phyloP scores from a whole-genome alignment of 1,284 basidiomycete species.

The Trichosporon ovoides region DNA sequence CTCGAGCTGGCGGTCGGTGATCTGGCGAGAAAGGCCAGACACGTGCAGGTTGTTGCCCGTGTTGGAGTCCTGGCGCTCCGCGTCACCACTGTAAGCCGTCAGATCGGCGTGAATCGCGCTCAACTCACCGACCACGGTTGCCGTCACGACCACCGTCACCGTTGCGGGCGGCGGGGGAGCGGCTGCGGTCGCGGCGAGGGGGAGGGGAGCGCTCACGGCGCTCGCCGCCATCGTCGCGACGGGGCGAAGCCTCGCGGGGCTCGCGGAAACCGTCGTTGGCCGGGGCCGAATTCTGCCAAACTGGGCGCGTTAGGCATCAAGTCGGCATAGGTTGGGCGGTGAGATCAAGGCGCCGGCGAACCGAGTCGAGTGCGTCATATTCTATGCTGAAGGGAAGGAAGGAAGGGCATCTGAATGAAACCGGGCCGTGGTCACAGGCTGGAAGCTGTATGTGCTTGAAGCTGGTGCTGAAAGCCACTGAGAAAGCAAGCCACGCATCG shows the following conservation, averaged over 20 bases:
- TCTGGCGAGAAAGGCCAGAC: constrained; percentile 71
- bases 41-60: constrained; percentile 97
- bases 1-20: constrained; percentile 82
- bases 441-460: background rate
- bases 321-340: constrained; percentile 12
- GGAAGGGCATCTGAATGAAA: background rate
- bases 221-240: constrained; percentile 20
- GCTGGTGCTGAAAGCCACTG: background rate
- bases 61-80: constrained; percentile 56
- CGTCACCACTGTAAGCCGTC: constrained; percentile 27
- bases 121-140: constrained; percentile 23
- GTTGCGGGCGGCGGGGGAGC: constrained; percentile 32
- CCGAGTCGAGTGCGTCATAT: background rate
- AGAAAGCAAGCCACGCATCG: background rate
- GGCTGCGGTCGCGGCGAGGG: constrained; percentile 28
- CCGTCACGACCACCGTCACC: constrained; percentile 20
- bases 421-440: background rate
- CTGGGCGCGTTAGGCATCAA: constrained; percentile 27
- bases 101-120: background rate
- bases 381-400: background rate
- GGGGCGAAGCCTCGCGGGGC: constrained; percentile 24
- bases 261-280: constrained; percentile 22
- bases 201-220: constrained; percentile 17
- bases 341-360: constrained; percentile 1
- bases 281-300: constrained; percentile 40